phyloP scores from a whole-genome alignment of 352 stramenopile species.

The Phytophthora megakarya region DNA sequence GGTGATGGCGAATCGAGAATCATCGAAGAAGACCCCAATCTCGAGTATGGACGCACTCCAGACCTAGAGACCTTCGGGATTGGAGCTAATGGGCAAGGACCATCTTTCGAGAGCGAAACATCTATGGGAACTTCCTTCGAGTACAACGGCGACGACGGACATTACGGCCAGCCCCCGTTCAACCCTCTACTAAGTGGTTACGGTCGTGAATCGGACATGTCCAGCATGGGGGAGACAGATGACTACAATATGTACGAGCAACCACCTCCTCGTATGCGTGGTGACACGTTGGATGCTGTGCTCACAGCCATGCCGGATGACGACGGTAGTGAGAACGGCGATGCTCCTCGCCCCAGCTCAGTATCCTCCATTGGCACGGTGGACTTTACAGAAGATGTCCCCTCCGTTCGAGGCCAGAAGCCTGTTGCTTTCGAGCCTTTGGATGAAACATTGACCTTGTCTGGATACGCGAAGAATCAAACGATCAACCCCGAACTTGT shows the following conservation, averaged over 20 bases:
- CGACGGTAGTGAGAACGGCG: conserved; percentile 24
- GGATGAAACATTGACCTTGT: conserved; percentile 46
- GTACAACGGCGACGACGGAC: conserved; percentile 34
- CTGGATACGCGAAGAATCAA: conserved; percentile 28
- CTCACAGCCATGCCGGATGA: conserved; percentile 28
- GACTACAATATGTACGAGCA: conserved; percentile 60
- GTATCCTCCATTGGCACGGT: conserved; percentile 64
- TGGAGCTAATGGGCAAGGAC: conserved; percentile 28
- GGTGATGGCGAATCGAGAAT: conserved; percentile 36
- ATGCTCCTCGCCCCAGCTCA: conserved; percentile 33
- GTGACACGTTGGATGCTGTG: conserved; percentile 37
- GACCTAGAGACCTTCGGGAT: conserved; percentile 53
- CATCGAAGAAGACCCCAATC: conserved; percentile 44
- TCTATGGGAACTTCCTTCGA: conserved; percentile 61
- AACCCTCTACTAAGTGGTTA: conserved; percentile 47
- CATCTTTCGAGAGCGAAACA: conserved; percentile 62
- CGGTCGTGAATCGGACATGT: conserved; percentile 62
- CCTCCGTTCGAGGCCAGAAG: conserved; percentile 34
- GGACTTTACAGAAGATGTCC: conserved; percentile 52
- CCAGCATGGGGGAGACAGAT: conserved; percentile 54
- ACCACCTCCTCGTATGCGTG: conserved; percentile 33
- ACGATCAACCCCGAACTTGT: conserved; percentile 1
- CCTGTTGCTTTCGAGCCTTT: conserved; percentile 36
- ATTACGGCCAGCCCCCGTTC: conserved; percentile 46
- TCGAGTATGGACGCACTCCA: conserved; percentile 49